Evolutionary conservation across 2,329 filamentous ascomycete genomes (phyloP).

Genomic region (Cercospora brassicicola): DNA sequence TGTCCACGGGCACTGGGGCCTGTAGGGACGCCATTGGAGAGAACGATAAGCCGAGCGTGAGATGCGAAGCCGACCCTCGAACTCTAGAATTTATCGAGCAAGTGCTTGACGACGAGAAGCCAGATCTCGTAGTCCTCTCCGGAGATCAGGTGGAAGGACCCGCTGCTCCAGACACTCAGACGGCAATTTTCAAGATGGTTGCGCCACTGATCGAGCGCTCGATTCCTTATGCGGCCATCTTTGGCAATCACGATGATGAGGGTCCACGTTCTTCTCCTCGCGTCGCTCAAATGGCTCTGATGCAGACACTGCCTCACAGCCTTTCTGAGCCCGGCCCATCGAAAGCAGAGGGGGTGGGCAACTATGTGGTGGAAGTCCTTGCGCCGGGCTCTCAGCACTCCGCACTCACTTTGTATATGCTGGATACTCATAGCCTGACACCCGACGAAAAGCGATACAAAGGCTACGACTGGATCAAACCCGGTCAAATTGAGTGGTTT

Average conservation of each 20-base stretch:
- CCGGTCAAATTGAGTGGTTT: slow-evolving; percentile 94
- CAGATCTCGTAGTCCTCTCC: slow-evolving; percentile 85
- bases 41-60: slow-evolving; percentile 35
- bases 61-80: slow-evolving; percentile 86
- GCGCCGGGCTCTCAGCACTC: slow-evolving; percentile 82
- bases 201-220: slow-evolving; percentile 80
- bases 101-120: slow-evolving; percentile 87
- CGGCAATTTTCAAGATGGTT: slow-evolving; percentile 89
- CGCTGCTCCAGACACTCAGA: slow-evolving; percentile 85
- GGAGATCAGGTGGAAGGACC: slow-evolving; percentile 97
- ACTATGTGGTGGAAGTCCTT: slow-evolving; percentile 89
- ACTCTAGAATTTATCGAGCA: slow-evolving; percentile 85
- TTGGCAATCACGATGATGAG: slow-evolving; percentile 97
- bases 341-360: slow-evolving; percentile 85
- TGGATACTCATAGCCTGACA: slow-evolving; percentile 90
- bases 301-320: slow-evolving; percentile 85
- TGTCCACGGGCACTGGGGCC: slow-evolving; percentile 81
- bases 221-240: slow-evolving; percentile 90
- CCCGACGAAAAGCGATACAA: slow-evolving; percentile 82
- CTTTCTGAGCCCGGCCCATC: slow-evolving; percentile 80
- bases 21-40: slow-evolving; percentile 80
- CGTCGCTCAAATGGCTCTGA: slow-evolving; percentile 76
- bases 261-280: slow-evolving; percentile 63
- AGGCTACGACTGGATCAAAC: slow-evolving; percentile 98
- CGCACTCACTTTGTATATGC: slow-evolving; percentile 87